phyloP scores from a whole-genome alignment of 768 basidiomycete genomes.

The Crepidotus variabilis region DNA sequence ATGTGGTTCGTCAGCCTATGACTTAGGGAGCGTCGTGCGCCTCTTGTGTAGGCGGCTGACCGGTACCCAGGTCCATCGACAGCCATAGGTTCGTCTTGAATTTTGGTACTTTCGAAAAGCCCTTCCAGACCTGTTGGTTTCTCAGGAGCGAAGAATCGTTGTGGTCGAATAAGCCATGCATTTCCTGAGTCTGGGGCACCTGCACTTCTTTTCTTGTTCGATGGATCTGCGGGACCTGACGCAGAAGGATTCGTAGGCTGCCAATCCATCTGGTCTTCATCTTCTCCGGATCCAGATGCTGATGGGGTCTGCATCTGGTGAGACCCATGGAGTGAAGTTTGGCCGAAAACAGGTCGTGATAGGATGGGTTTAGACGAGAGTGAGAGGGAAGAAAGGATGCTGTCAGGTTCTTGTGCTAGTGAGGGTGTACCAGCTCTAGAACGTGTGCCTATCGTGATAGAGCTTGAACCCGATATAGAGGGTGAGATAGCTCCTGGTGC shows the following conservation, averaged over 20 bases:
- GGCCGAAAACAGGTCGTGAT: constrained; percentile 61
- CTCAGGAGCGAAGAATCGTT: constrained; percentile 75
- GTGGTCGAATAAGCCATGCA: constrained; percentile 55
- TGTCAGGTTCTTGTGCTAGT: constrained; percentile 30
- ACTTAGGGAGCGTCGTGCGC: neutral
- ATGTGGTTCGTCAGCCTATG: constrained; percentile 13
- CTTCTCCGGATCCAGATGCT: constrained; percentile 29
- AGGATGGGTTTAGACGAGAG: constrained; percentile 62
- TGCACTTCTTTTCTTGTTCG: constrained; percentile 12
- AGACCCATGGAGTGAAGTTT: constrained; percentile 53
- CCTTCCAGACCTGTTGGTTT: constrained; percentile 73
- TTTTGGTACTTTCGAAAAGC: constrained; percentile 58
- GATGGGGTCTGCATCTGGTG: constrained; percentile 15
- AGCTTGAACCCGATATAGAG: constrained; percentile 10
- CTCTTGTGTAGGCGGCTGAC: neutral
- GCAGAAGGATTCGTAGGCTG: constrained; percentile 44
- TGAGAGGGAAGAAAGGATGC: constrained; percentile 59
- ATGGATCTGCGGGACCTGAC: constrained; percentile 13
- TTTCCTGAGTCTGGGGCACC: constrained; percentile 30
- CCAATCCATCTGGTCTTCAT: constrained; percentile 57
- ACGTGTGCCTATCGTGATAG: constrained; percentile 10
- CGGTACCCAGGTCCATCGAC: constrained; percentile 2
- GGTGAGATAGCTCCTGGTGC: constrained; percentile 12
- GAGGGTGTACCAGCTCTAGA: constrained; percentile 11
- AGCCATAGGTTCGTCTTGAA: constrained; percentile 41